A percentile compares a stretch with the other conserved stretches of the same genome.
These are phyloP conservation scores for Boletus holoroseus DNA, from an alignment of 1,284 basidiomycete species.

Conservation along the genomic window DNA sequence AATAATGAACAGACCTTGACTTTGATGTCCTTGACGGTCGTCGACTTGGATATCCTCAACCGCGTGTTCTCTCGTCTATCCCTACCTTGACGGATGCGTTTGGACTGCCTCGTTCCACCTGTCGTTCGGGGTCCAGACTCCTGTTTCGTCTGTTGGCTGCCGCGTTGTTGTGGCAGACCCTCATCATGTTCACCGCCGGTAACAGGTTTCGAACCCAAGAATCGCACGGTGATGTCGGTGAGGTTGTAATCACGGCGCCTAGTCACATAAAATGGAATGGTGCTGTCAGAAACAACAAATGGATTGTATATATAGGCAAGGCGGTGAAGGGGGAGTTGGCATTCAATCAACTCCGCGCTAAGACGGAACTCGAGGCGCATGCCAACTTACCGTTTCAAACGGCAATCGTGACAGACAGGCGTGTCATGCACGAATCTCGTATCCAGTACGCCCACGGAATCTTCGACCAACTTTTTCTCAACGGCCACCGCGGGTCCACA, in stretches of 20 bases:
- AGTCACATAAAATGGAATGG: constrained; percentile 13
- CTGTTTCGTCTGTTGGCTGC: constrained; percentile 25
- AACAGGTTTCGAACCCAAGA: constrained; percentile 29
- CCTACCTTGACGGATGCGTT: constrained; percentile 54
- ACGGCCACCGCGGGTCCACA: constrained; percentile 54
- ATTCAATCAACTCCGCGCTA: constrained; percentile 11
- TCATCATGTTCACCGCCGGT: constrained; percentile 24
- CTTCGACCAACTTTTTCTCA: constrained; percentile 37
- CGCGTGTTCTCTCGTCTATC: constrained; percentile 45
- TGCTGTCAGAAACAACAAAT: constrained; percentile 17
- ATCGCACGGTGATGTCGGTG: constrained; percentile 49
- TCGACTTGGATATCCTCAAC: constrained; percentile 56
- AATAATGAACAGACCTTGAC: constrained; percentile 46
- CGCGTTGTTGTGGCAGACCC: constrained; percentile 19
- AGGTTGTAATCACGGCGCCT: constrained; percentile 49
- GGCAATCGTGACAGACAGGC: constrained; percentile 57
- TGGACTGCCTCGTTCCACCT: constrained; percentile 52
- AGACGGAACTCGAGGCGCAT: constrained; percentile 12
- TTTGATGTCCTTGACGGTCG: constrained; percentile 73
- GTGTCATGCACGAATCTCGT: constrained; percentile 43
- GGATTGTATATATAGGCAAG: constrained; percentile 3
- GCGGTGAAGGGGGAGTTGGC: background rate
- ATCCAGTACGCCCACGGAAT: constrained; percentile 28
- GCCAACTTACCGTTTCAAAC: constrained; percentile 48
- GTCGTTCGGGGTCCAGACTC: constrained; percentile 26